Percentiles rank a stretch among this genome's conserved stretches.
Conservation (phyloP, 352 stramenopile species). For the Pythium scleroteichum region DNA sequence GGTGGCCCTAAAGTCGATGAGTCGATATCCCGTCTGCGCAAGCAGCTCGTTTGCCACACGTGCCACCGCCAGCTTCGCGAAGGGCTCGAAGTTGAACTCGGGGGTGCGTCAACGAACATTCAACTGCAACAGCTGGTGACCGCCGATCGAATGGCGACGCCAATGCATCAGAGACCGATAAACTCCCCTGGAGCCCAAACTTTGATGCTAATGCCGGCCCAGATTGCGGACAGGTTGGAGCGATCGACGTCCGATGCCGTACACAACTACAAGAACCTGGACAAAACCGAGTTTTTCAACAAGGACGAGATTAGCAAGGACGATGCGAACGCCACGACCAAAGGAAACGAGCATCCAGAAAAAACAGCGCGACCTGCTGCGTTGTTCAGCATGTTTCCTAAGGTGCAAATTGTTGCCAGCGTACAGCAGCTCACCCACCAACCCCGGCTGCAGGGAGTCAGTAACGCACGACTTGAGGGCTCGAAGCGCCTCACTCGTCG, state of each 20-base stretch:
- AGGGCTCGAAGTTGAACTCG: slow-evolving; percentile 75
- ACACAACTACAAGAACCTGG: slow-evolving; percentile 57
- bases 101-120: slow-evolving; percentile 9
- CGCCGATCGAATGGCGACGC: slow-evolving; percentile 10
- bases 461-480: slow-evolving; percentile 10
- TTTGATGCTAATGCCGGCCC: slow-evolving; percentile 74
- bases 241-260: slow-evolving; percentile 55
- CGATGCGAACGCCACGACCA: slow-evolving; percentile 22
- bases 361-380: slow-evolving; percentile 44
- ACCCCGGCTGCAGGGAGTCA: slow-evolving; percentile 50
- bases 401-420: slow-evolving; percentile 81
- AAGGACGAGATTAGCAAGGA: slow-evolving; percentile 84
- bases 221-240: slow-evolving; percentile 68
- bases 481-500: slow-evolving; percentile 34
- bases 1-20: slow-evolving; percentile 75
- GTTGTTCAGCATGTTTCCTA: slow-evolving; percentile 85
- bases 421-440: slow-evolving; percentile 78
- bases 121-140: slow-evolving; percentile 19
- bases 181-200: slow-evolving; percentile 46
- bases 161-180: slow-evolving; percentile 29
- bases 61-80: slow-evolving; percentile 82
- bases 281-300: slow-evolving; percentile 70
- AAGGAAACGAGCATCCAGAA: slow-evolving; percentile 53
- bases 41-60: slow-evolving; percentile 85
- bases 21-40: slow-evolving; percentile 70